phyloP scores from a whole-genome alignment of 176 grass and related monocot species.

The Musa troglodytarum region DNA sequence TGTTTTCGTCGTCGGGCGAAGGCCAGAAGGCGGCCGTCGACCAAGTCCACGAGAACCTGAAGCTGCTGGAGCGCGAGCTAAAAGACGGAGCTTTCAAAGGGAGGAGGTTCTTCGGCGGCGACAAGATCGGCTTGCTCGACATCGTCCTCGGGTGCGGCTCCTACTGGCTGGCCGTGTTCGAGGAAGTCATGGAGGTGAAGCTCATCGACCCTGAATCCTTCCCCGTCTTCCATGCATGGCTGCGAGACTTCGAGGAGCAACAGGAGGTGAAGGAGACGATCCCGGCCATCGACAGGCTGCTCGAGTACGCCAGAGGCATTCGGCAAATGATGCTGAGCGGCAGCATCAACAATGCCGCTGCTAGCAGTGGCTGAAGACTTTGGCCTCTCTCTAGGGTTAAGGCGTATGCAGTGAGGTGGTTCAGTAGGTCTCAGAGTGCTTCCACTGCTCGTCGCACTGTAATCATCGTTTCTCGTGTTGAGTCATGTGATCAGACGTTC shows the following conservation, averaged over 20 bases:
- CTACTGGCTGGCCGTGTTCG: conserved; percentile 20
- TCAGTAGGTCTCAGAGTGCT: too few relatives aligned
- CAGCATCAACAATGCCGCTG: neutral
- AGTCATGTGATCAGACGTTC: too few relatives aligned
- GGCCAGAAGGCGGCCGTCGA: conserved; percentile 13
- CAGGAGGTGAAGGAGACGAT: conserved; percentile 8
- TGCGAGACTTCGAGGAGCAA: conserved; percentile 8
- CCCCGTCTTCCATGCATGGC: conserved; percentile 11
- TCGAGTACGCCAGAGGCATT: conserved; percentile 4
- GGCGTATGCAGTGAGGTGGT: too few relatives aligned
- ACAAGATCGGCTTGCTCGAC: conserved; percentile 5
- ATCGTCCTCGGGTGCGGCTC: conserved; percentile 19
- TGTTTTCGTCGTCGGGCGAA: conserved; percentile 7
- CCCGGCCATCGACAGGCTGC: conserved; percentile 8
- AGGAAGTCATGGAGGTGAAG: conserved; percentile 18
- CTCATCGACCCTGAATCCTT: conserved; percentile 1
- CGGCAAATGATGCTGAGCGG: neutral
- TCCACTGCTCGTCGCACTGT: too few relatives aligned
- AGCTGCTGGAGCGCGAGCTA: conserved; percentile 6
- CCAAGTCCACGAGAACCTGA: conserved; percentile 12
- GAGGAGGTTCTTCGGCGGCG: conserved; percentile 16
- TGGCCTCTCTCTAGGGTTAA: too few relatives aligned
- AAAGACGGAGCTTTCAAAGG: conserved; percentile 7
- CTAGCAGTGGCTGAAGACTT: neutral
- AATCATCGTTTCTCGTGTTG: too few relatives aligned